Percentiles rank a stretch among this genome's conserved stretches.
These are phyloP conservation scores for Apiospora kogelbergensis DNA, from an alignment of 2,329 filamentous ascomycete species.

Conservation along the genomic window DNA sequence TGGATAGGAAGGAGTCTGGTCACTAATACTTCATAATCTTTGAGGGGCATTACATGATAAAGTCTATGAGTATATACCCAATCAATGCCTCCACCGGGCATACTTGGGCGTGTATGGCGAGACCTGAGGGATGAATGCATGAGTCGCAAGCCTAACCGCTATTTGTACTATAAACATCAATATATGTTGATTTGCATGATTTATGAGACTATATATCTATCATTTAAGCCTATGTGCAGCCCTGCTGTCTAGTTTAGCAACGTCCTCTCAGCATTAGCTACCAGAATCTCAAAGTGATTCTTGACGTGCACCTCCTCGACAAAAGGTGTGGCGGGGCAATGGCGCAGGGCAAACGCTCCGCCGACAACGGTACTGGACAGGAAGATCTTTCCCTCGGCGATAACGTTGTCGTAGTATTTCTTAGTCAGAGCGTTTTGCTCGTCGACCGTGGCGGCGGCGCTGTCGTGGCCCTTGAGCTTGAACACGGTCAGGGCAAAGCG, in stretches of 20 bases:
- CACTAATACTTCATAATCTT: no score
- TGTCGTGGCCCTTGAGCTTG: slow-evolving; percentile 50
- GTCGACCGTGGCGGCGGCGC: slow-evolving; percentile 31
- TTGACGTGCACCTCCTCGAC: slow-evolving; percentile 73
- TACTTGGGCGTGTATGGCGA: background rate
- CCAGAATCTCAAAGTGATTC: slow-evolving; percentile 72
- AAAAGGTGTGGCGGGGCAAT: slow-evolving; percentile 71
- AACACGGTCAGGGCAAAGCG: slow-evolving; percentile 80
- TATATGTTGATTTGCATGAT: background rate
- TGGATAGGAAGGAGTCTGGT: background rate
- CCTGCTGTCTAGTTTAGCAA: slow-evolving; percentile 22
- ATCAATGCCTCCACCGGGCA: background rate
- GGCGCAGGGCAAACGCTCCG: slow-evolving; percentile 74
- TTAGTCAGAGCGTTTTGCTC: slow-evolving; percentile 69
- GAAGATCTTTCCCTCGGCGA: slow-evolving; percentile 74
- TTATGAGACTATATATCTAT: background rate
- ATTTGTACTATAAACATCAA: background rate
- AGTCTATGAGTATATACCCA: background rate
- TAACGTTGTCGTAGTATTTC: slow-evolving; percentile 73
- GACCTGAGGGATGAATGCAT: background rate
- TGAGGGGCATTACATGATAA: no score
- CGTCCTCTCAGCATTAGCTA: slow-evolving; percentile 61
- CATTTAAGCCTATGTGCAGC: background rate
- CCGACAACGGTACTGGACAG: slow-evolving; percentile 75
- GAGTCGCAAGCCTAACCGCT: background rate